Evolutionary conservation across 768 basidiomycete genomes (phyloP), one percentile per base, ranked within the genome.

Genomic region (Trametes elegans): DNA sequence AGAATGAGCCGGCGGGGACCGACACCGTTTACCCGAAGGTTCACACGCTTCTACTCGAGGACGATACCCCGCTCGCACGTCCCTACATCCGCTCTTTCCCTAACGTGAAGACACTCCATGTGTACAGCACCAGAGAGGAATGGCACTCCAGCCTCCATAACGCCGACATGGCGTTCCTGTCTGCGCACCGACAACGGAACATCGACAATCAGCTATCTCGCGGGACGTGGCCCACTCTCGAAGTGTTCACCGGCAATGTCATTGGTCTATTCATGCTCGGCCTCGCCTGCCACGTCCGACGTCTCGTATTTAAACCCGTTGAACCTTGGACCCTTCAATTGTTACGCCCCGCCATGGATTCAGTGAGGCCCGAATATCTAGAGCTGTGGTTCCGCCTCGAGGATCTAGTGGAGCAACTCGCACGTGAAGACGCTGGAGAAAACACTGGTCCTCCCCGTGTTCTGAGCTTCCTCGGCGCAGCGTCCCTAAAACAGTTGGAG

Each of bases 11-110:
- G n/a, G n/a, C n/a, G n/a, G n/a, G n/a, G n/a, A n/a, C n/a, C n/a
- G n/a, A n/a, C n/a, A n/a, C n/a, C n/a, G n/a, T n/a, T n/a, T n/a
- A n/a, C n/a, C n/a, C n/a, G n/a, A n/a, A n/a, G n/a, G n/a, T n/a
- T n/a, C n/a, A n/a, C n/a, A n/a, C n/a, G 16, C 45, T 46, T 18
- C 6, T 14, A 31, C 45, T 46, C 2, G 11, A 32, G 45, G 28
- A 46, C 31, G 45, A 46, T 18, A 11, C 5, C 5, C 45, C 45
- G 13, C 16, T 18, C n/a, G n/a, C 23, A 16, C 18, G 16, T 14
- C n/a, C 28, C 10, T 46, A 46, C 45, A 46, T 46, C 45, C 45
- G 45, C 45, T 7, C 16, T 18, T 46, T 46, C 29, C 45, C 45
- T 1, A 32, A 46, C 29, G 16, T 46, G 14, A n/a, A 14, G 10